phyloP scores from a whole-genome alignment of 208 protist species.

The Trypanosoma melophagium region DNA sequence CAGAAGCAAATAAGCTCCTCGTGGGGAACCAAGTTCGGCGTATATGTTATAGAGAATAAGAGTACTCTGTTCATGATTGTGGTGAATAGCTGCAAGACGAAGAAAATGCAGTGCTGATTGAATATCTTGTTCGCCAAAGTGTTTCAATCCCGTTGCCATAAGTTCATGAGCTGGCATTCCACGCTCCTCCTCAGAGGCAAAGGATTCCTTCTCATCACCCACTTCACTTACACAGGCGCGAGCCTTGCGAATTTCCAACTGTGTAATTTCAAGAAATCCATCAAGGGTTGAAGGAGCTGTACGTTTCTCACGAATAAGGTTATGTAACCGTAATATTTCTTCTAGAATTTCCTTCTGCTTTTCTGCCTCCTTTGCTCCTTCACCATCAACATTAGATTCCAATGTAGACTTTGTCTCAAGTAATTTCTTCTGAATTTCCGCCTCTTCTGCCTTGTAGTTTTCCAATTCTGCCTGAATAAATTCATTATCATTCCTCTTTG shows the following conservation, averaged over 20 bases:
- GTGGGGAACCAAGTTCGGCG: slow-evolving; percentile 66
- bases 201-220: slow-evolving; percentile 72
- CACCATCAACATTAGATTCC: slow-evolving; percentile 29
- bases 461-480: slow-evolving; percentile 78
- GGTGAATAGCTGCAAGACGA: slow-evolving; percentile 85
- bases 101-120: slow-evolving; percentile 76
- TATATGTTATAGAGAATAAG: slow-evolving; percentile 83
- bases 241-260: slow-evolving; percentile 78
- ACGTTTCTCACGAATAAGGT: slow-evolving; percentile 66
- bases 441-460: slow-evolving; percentile 68
- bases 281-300: slow-evolving; percentile 56
- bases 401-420: slow-evolving; percentile 41
- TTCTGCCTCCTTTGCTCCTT: slow-evolving; percentile 30
- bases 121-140: slow-evolving; percentile 69
- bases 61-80: slow-evolving; percentile 81
- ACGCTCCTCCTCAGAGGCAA: slow-evolving; percentile 68
- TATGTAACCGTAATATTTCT: slow-evolving; percentile 75
- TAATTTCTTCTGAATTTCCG: slow-evolving; percentile 70
- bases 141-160: slow-evolving; percentile 62
- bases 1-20: slow-evolving; percentile 71
- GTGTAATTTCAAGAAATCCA: slow-evolving; percentile 61
- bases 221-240: slow-evolving; percentile 76
- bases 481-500: slow-evolving; percentile 36
- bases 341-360: slow-evolving; percentile 63
- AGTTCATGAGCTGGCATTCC: slow-evolving; percentile 66